phyloP scores from a whole-genome alignment of 306 rosid species.

The Quillaja saponaria region DNA sequence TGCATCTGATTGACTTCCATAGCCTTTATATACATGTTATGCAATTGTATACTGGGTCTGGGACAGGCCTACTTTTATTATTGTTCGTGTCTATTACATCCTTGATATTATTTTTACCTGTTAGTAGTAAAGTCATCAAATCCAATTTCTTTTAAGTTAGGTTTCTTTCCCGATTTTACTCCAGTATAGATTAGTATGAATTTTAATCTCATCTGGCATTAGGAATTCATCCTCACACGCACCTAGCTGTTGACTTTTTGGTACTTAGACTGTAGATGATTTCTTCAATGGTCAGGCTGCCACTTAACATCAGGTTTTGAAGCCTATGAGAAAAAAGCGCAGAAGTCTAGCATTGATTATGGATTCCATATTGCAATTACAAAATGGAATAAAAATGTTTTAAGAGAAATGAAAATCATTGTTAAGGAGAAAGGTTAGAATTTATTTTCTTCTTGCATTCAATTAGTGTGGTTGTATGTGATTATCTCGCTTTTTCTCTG shows the following conservation, averaged over 20 bases:
- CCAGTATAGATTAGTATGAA: not conserved
- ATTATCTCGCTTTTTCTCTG: not conserved
- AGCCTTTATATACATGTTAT: not conserved
- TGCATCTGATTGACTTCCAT: slow-evolving; percentile 13
- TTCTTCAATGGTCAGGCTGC: slow-evolving; percentile 98
- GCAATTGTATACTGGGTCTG: slow-evolving; percentile 3
- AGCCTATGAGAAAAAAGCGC: slow-evolving; percentile 74
- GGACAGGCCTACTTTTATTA: slow-evolving; percentile 16
- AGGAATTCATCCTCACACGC: slow-evolving; percentile 98
- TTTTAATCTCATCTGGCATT: not conserved
- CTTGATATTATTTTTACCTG: not conserved
- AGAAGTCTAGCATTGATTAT: slow-evolving; percentile 85
- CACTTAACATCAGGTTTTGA: slow-evolving; percentile 77
- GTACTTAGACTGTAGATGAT: slow-evolving; percentile 60
- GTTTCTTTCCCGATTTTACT: not conserved
- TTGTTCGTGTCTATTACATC: slow-evolving; percentile 2
- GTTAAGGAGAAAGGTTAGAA: slow-evolving; percentile 82
- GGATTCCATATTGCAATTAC: slow-evolving; percentile 98
- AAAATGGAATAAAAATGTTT: slow-evolving; percentile 80
- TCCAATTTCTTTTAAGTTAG: slow-evolving; percentile 4
- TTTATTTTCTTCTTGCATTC: slow-evolving; percentile 25
- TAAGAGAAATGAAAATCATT: slow-evolving; percentile 82
- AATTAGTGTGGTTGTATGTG: not conserved
- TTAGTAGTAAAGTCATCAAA: not conserved
- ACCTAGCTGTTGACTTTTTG: slow-evolving; percentile 73